Conservation (phyloP, 2,329 filamentous ascomycete genomes). For the Fusarium ambrosium region DNA sequence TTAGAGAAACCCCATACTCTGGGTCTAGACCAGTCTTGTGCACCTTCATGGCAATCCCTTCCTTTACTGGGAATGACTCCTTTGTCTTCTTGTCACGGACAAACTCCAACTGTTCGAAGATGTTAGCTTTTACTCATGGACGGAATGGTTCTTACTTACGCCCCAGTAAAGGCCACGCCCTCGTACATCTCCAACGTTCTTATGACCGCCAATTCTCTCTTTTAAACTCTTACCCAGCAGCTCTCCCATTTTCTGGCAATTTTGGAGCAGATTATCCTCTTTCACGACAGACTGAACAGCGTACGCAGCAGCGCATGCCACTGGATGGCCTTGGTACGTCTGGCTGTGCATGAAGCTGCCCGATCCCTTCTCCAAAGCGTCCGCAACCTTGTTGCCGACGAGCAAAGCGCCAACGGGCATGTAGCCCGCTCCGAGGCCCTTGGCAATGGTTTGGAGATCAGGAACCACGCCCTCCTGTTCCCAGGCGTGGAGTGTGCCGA, state of each 20-base stretch:
- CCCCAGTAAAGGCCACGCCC: slow-evolving; percentile 40
- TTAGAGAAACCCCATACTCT: slow-evolving; percentile 12
- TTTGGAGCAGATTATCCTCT: slow-evolving; percentile 30
- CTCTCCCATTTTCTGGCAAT: slow-evolving; percentile 17
- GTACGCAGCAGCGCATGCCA: slow-evolving; percentile 56
- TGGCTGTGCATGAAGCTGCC: slow-evolving; percentile 68
- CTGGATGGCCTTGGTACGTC: slow-evolving; percentile 62
- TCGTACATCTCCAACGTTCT: slow-evolving; percentile 38
- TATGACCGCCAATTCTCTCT: slow-evolving; percentile 18
- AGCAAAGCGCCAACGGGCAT: slow-evolving; percentile 33
- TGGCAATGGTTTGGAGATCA: slow-evolving; percentile 76
- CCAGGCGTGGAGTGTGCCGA: slow-evolving; percentile 73
- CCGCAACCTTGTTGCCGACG: slow-evolving; percentile 17
- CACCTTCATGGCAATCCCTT: slow-evolving; percentile 21
- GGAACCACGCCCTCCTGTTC: slow-evolving; percentile 68
- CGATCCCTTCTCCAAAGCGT: slow-evolving; percentile 23
- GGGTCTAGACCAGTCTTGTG: slow-evolving; percentile 17
- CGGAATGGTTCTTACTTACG: background rate
- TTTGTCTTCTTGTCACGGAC: slow-evolving; percentile 23
- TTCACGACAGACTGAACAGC: slow-evolving; percentile 51
- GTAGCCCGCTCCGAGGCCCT: slow-evolving; percentile 66
- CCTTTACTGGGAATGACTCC: slow-evolving; percentile 2
- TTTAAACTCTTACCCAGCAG: background rate
- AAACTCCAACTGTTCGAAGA: slow-evolving; percentile 18
- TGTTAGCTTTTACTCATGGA: background rate